Evolutionary conservation across 805 yeast genomes (phyloP), one percentile per base, ranked within the genome.

Genomic region (Suhomyces vadensis): DNA sequence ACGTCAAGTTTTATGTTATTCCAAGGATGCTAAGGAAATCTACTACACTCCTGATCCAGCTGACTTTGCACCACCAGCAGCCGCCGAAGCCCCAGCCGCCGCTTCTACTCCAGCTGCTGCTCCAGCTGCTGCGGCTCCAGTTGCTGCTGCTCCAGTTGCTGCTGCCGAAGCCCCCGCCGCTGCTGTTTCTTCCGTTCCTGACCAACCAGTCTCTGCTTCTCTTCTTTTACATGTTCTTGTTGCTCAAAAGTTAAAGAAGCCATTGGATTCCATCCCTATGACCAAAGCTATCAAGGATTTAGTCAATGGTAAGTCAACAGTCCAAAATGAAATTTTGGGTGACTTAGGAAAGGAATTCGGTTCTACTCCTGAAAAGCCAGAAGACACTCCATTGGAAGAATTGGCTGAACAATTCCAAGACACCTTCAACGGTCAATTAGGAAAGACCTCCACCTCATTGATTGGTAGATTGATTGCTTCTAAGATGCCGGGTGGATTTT

Each of bases 401-500:
- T 82, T 94, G 65, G 97, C 98, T 39, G 98, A 89, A 63, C 83
- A 81, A 58, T 88, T 94, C 81, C 97, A 92, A 74, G 96, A 89
- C 53, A 74, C 91, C 21, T 94, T 89, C 75, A 64, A 73, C 53
- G 98, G 98, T 55, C 78, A 82, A 53, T 79, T 94, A 54, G 99
- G 99, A 66, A 94, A 94, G 69, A 96, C 91, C 61, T 85, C 98
- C 1, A 72, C 90, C 29, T 85, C 97, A 22, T 78, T 94, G 59
- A 76, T 92, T 51, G 87, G 96, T 51, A 85, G 97, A 72, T 78
- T 94, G 61, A 86, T 91, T 75, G 83, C 98, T 8, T 85, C 97
- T 22, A 94, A 94, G 75, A 94, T 94, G 98, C 98, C 99, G 43
- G 99, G 99, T 79, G 99, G 99, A 16, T 94, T 92, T 71, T 86